phyloP scores from a whole-genome alignment of 176 grass and related monocot genomes.

The Thinopyrum elongatum region DNA sequence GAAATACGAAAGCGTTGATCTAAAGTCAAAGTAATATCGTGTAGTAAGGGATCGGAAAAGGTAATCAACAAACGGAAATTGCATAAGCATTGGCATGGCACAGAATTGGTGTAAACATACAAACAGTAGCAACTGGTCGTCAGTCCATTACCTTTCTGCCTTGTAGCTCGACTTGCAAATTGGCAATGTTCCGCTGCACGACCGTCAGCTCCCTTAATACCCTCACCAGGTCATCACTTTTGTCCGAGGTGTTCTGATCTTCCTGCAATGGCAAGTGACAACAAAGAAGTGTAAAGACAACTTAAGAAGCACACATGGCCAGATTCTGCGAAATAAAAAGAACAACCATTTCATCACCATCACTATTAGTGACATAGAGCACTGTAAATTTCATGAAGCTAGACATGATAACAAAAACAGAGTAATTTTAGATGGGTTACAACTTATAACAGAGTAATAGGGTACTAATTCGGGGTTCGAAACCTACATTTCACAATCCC shows the following conservation, averaged over 20 bases:
- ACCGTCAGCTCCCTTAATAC: slow-evolving; percentile 89
- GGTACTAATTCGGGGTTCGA: neutral
- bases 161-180: slow-evolving; percentile 96
- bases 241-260: slow-evolving; percentile 68
- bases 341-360: neutral
- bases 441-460: neutral
- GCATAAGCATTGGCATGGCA: neutral
- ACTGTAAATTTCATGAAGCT: neutral
- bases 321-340: neutral
- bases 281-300: neutral
- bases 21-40: neutral
- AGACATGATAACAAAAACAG: neutral
- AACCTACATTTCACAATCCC: slow-evolving; percentile 9
- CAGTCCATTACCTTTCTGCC: slow-evolving; percentile 78
- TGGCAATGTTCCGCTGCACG: slow-evolving; percentile 82
- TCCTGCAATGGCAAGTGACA: slow-evolving; percentile 45
- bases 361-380: neutral
- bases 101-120: neutral
- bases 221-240: slow-evolving; percentile 85
- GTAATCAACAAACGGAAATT: neutral
- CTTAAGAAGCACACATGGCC: neutral
- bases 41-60: neutral
- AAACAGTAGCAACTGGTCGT: neutral
- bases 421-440: neutral
- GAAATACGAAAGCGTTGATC: neutral